phyloP scores from a whole-genome alignment of 2,329 filamentous ascomycete genomes.

The Davidsoniella virescens region DNA sequence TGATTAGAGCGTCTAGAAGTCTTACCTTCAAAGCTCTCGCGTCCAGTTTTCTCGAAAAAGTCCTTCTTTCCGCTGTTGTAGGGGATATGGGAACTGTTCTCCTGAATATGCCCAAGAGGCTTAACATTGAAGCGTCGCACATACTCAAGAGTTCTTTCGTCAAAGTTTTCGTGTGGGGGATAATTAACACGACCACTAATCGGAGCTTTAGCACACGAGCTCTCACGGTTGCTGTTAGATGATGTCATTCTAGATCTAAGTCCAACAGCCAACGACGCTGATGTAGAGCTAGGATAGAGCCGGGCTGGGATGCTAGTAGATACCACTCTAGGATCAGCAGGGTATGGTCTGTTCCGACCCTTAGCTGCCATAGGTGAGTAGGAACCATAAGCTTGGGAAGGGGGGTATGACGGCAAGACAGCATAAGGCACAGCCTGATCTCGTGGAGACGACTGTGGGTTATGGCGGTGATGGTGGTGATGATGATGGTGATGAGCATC shows the following conservation, averaged over 20 bases:
- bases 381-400: no score
- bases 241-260: slow-evolving; percentile 13
- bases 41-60: slow-evolving; percentile 70
- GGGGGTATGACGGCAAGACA: no score
- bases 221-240: slow-evolving; percentile 17
- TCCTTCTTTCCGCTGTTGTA: slow-evolving; percentile 91
- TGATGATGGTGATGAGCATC: neutral
- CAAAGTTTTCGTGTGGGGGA: slow-evolving; percentile 52
- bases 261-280: slow-evolving; percentile 17
- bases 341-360: neutral
- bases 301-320: slow-evolving; percentile 12
- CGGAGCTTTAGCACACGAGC: slow-evolving; percentile 6
- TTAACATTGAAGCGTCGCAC: slow-evolving; percentile 49
- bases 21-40: slow-evolving; percentile 76
- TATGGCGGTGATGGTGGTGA: neutral
- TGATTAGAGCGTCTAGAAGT: slow-evolving; percentile 9
- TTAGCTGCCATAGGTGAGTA: neutral
- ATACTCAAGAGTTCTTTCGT: slow-evolving; percentile 37
- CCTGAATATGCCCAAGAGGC: slow-evolving; percentile 45
- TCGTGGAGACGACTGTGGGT: neutral
- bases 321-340: neutral
- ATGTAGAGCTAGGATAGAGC: slow-evolving; percentile 27
- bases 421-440: no score
- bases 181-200: slow-evolving; percentile 52
- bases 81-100: slow-evolving; percentile 61